Evolutionary conservation across 2,329 filamentous ascomycete genomes (phyloP).

Genomic region (Aspergillus sp.): DNA sequence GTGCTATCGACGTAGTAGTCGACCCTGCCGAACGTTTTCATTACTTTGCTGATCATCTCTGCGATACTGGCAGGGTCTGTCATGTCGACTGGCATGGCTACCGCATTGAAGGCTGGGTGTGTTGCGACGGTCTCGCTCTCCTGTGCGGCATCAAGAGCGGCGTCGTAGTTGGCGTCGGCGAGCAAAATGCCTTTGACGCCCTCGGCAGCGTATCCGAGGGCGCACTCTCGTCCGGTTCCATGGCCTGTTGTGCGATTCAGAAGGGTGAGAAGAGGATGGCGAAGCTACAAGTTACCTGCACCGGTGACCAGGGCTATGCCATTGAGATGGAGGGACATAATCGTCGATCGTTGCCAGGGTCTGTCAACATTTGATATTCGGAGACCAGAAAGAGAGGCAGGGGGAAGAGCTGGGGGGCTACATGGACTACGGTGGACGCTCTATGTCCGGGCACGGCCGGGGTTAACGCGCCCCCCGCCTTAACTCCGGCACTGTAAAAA

Average conservation of each 20-base stretch:
- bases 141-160: constrained; percentile 20
- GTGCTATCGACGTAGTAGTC: constrained; percentile 28
- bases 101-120: constrained; percentile 22
- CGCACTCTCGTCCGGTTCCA: constrained; percentile 14
- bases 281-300: constrained; percentile 6
- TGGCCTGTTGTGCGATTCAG: constrained; percentile 1
- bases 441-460: too few relatives aligned
- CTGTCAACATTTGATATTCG: too few relatives aligned
- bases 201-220: constrained; percentile 20
- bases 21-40: constrained; percentile 24
- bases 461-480: too few relatives aligned
- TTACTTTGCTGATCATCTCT: constrained; percentile 20
- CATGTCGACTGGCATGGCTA: constrained; percentile 28
- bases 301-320: constrained; percentile 15
- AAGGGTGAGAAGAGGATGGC: too few relatives aligned
- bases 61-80: constrained; percentile 21
- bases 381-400: too few relatives aligned
- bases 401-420: too few relatives aligned
- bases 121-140: constrained; percentile 25
- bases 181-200: constrained; percentile 23
- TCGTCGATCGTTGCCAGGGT: not conserved
- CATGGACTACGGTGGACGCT: too few relatives aligned
- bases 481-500: too few relatives aligned
- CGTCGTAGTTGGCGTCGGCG: constrained; percentile 23
- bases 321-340: constrained; percentile 7